Evolutionary conservation across 768 basidiomycete genomes (phyloP).

Genomic region (Leccinum obscurum): DNA sequence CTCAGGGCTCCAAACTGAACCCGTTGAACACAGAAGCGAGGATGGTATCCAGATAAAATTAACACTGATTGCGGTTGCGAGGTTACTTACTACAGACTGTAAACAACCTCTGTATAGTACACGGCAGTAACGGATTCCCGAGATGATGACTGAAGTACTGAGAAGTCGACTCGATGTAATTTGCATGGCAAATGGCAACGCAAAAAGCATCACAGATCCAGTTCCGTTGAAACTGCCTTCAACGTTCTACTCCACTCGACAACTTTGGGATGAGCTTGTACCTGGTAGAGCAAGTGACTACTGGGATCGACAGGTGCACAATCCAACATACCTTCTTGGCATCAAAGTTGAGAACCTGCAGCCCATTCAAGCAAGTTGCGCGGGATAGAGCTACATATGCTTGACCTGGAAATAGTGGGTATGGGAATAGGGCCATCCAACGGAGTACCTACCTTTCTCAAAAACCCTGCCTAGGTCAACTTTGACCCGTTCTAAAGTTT

Average conservation of each 20-base stretch:
- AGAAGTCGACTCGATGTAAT: not conserved
- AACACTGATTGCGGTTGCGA: not conserved
- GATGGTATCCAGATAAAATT: not conserved
- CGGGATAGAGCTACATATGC: conserved; percentile 92
- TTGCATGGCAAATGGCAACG: not conserved
- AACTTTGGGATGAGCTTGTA: conserved; percentile 72
- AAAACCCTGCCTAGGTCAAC: conserved; percentile 93
- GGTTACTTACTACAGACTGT: not conserved
- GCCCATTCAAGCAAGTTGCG: conserved; percentile 79
- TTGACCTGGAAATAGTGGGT: conserved; percentile 54
- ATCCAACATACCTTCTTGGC: conserved; percentile 55
- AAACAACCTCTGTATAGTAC: not conserved
- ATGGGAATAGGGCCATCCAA: not conserved
- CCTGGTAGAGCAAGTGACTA: conserved; percentile 40
- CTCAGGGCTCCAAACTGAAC: not conserved
- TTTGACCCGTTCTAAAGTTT: conserved; percentile 92
- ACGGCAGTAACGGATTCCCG: not conserved
- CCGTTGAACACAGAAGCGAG: not conserved
- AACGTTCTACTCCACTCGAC: conserved; percentile 70
- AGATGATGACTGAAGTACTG: not conserved
- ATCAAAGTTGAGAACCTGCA: conserved; percentile 84
- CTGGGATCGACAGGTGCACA: not conserved
- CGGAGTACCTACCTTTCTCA: conserved; percentile 69
- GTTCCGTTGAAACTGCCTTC: conserved; percentile 41
- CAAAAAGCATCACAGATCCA: conserved; percentile 10